These are phyloP conservation scores for Aphanomyces euteiches DNA, from an alignment of 352 stramenopile genomes.

Conservation along the genomic window DNA sequence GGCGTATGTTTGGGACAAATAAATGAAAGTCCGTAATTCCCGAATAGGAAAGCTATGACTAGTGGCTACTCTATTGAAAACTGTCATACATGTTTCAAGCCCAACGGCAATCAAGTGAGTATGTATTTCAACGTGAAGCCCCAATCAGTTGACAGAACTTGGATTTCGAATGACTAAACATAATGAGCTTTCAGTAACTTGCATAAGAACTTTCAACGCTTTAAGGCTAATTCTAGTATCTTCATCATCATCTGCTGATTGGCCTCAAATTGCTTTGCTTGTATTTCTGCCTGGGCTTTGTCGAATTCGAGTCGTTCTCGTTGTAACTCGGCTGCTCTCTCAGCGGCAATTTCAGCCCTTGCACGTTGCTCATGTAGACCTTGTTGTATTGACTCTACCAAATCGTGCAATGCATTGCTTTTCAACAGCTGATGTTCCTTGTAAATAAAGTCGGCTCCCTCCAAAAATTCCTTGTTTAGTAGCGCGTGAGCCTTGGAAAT, in stretches of 20 bases:
- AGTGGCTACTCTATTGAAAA: slow-evolving; percentile 3
- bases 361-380: not conserved
- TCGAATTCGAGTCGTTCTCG: not conserved
- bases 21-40: slow-evolving; percentile 16
- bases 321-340: not conserved
- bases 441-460: too few relatives aligned
- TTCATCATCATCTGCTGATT: not conserved
- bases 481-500: too few relatives aligned
- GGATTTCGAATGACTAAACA: not conserved
- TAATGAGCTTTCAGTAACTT: not conserved
- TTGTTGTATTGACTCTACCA: not conserved
- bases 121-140: slow-evolving; percentile 12
- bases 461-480: too few relatives aligned
- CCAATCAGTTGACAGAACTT: not conserved
- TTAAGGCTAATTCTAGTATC: not conserved
- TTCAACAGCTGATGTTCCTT: not conserved
- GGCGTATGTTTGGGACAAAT: not conserved
- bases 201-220: not conserved
- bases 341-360: not conserved
- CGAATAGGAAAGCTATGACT: slow-evolving; percentile 10
- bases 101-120: not conserved
- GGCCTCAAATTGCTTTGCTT: not conserved
- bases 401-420: not conserved
- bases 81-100: slow-evolving; percentile 17
- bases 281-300: not conserved